Conservation (phyloP, 495 filamentous ascomycete genomes). For the Coniosporium apollinis region DNA sequence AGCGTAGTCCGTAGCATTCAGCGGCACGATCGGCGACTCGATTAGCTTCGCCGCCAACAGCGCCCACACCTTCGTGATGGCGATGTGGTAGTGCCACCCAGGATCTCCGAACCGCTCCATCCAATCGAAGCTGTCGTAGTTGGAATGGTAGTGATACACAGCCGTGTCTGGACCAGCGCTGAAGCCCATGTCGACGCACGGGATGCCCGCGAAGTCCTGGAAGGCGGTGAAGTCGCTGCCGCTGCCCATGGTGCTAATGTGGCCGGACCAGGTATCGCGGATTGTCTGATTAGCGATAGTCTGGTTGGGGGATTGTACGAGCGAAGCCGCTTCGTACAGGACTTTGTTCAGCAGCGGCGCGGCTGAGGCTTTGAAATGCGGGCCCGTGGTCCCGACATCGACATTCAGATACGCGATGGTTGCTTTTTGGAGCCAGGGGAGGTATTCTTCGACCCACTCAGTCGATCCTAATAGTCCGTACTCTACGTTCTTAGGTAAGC, state of each 20-base stretch:
- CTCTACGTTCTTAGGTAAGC: no score
- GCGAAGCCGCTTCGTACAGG: constrained; percentile 47
- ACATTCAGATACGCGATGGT: constrained; percentile 55
- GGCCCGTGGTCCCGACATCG: constrained; percentile 42
- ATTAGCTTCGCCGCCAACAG: constrained; percentile 23
- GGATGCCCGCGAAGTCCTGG: constrained; percentile 54
- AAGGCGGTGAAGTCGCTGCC: constrained; percentile 64
- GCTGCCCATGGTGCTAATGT: constrained; percentile 51
- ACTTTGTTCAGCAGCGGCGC: constrained; percentile 67
- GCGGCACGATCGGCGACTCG: constrained; percentile 24
- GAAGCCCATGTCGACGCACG: constrained; percentile 47
- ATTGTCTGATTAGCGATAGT: constrained; percentile 49
- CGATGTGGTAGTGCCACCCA: constrained; percentile 42
- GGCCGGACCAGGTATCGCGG: constrained; percentile 38
- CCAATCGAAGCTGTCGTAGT: constrained; percentile 62
- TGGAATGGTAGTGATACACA: constrained; percentile 63
- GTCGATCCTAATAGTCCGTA: constrained; percentile 55
- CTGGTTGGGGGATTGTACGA: constrained; percentile 65
- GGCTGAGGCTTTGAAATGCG: constrained; percentile 39
- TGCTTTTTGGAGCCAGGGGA: constrained; percentile 51
- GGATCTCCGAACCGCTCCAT: constrained; percentile 54
- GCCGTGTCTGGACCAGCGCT: constrained; percentile 24
- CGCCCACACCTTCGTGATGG: constrained; percentile 42
- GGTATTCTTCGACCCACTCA: constrained; percentile 66
- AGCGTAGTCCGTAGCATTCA: constrained; percentile 27